Percentiles rank a stretch among this genome's conserved stretches.
Conservation (phyloP, 2,329 filamentous ascomycete species). For the Zymoseptoria pseudotritici region DNA sequence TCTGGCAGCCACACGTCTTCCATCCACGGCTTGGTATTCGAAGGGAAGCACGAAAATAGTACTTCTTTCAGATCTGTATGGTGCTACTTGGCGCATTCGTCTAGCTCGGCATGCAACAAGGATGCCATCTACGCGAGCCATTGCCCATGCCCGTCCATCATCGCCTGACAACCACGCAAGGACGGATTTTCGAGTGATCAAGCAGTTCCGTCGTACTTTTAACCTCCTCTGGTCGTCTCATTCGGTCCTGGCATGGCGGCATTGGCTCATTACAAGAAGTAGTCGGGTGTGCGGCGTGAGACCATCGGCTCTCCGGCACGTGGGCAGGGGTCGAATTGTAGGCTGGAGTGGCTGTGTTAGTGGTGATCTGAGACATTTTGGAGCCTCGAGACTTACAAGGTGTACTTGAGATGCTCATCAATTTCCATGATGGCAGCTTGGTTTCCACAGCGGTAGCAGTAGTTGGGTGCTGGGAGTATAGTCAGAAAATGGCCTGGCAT, state of each 20-base stretch:
- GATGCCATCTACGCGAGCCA: not conserved
- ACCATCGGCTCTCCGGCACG: conserved; percentile 98
- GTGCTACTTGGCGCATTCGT: not conserved
- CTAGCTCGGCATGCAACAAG: not conserved
- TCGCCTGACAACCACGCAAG: not conserved
- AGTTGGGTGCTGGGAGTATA: conserved; percentile 48
- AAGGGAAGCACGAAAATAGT: not conserved
- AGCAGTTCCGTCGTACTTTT: not conserved
- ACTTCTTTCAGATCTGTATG: not conserved
- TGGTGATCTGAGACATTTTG: not conserved
- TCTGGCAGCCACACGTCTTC: not conserved
- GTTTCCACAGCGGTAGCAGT: conserved; percentile 98
- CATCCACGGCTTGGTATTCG: not conserved
- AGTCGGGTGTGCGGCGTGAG: conserved; percentile 87
- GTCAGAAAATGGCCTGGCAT: conserved; percentile 26
- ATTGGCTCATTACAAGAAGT: conserved; percentile 70
- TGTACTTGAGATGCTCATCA: conserved; percentile 98
- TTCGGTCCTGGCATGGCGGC: not conserved
- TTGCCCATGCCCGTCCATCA: conserved; percentile 1
- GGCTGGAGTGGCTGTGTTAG: conserved; percentile 47
- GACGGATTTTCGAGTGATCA: not conserved
- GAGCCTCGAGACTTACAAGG: conserved; percentile 64
- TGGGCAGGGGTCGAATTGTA: conserved; percentile 98
- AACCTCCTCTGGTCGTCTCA: not conserved
- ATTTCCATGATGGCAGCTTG: conserved; percentile 99